These are phyloP conservation scores for Ophiostoma tasmaniense DNA, from an alignment of 2,329 filamentous ascomycete genomes.

Conservation along the genomic window DNA sequence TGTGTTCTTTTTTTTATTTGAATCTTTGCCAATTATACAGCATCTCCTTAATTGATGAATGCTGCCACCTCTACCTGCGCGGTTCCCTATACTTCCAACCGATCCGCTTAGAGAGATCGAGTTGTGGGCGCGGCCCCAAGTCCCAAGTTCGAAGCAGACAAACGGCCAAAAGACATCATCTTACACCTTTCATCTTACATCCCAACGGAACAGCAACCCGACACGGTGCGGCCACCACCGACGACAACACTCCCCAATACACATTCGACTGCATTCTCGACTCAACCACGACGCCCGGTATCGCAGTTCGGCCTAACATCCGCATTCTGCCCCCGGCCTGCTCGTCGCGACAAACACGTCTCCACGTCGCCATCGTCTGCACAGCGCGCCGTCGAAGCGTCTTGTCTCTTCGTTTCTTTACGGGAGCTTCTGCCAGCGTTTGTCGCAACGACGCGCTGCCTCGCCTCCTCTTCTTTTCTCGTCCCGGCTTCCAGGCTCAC, in stretches of 20 bases:
- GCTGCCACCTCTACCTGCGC: constrained; percentile 19
- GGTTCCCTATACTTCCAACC: constrained; percentile 16
- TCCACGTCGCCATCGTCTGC: not conserved
- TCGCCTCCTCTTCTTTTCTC: not conserved
- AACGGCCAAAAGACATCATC: constrained; percentile 1
- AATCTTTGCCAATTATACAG: constrained; percentile 3
- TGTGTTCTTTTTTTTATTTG: not conserved
- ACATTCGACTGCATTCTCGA: not conserved
- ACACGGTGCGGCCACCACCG: constrained; percentile 14
- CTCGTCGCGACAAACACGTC: constrained; percentile 1
- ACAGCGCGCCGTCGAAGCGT: not conserved
- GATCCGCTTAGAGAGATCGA: constrained; percentile 20
- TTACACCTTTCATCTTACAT: constrained; percentile 8
- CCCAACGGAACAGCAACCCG: not conserved
- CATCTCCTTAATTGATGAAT: constrained; percentile 16
- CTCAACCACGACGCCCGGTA: not conserved
- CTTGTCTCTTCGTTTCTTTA: not conserved
- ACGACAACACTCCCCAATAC: not conserved
- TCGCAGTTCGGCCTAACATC: not conserved
- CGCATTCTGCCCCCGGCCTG: not conserved
- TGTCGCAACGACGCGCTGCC: constrained; percentile 11
- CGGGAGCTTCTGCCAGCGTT: not conserved
- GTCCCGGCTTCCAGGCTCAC: not conserved
- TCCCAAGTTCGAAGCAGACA: no score
- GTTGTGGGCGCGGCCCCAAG: constrained; percentile 20